A percentile compares a stretch with the other conserved stretches of the same genome.
Conservation (phyloP, 805 yeast genomes). For the Cyberlindnera xishuangbannaensis region DNA sequence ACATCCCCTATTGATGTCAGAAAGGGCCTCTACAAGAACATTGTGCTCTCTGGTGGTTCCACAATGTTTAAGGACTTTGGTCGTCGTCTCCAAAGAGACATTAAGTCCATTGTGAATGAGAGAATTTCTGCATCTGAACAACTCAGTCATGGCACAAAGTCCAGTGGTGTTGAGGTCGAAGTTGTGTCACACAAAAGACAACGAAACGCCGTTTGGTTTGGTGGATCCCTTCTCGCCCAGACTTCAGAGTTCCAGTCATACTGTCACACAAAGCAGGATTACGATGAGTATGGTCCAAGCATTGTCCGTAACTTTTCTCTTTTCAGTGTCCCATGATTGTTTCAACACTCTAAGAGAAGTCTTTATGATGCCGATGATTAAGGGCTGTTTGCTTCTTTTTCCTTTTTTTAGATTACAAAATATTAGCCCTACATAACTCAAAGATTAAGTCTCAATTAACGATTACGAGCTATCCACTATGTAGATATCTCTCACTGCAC, state of each 20-base stretch:
- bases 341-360: no score
- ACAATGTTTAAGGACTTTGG: conserved; percentile 99
- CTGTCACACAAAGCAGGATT: conserved; percentile 95
- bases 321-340: conserved; percentile 70
- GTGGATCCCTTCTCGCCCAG: conserved; percentile 95
- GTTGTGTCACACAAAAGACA: conserved; percentile 97
- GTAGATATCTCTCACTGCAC: no score
- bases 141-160: conserved; percentile 51
- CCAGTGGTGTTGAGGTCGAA: conserved; percentile 94
- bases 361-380: no score
- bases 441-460: no score
- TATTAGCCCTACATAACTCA: no score
- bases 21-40: conserved; percentile 91
- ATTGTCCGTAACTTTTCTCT: conserved; percentile 95
- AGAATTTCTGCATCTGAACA: conserved; percentile 80
- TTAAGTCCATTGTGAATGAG: conserved; percentile 79
- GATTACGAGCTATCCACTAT: no score
- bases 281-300: conserved; percentile 96
- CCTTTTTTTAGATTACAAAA: no score
- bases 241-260: conserved; percentile 94
- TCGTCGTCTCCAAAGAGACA: conserved; percentile 92
- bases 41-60: conserved; percentile 95
- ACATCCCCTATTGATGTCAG: conserved; percentile 96
- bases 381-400: no score
- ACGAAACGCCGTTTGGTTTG: conserved; percentile 99